Base-by-base conservation (phyloP, 2,329 filamentous ascomycete species). In the Phialemoniopsis sp. region DNA sequence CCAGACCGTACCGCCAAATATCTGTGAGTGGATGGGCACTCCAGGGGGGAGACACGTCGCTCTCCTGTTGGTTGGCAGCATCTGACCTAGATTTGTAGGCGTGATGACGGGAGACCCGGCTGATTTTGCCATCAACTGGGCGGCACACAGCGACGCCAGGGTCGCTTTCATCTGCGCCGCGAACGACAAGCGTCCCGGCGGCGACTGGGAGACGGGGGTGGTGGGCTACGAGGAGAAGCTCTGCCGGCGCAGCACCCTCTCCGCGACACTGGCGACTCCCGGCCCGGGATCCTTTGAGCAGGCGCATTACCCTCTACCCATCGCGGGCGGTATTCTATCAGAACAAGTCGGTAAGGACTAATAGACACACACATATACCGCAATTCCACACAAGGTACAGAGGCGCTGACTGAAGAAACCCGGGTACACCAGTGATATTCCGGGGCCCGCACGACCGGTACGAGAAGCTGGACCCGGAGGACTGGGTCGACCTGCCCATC, bases 401-500 rank as follows among this genome's bases (percentile, higher is more conserved):
- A n/a, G n/a, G n/a, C n/a, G n/a, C n/a, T n/a, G n/a, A n/a, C n/a
- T n/a, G n/a, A n/a, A n/a, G n/a, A n/a, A n/a, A n/a, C n/a, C n/a
- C n/a, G n/a, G n/a, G n/a, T n/a, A n/a, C n/a, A n/a, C n/a, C n/a
- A 73, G 84, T 87, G 13, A 78, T 89, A 13, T 89, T 85, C 55
- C 80, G 85, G 32, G 83, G 84, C 1, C 79, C 82, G 13, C 78
- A 85, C 43, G 77, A 83, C 47, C 70, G 72, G 39, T 87, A 87
- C 53, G 70, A 78, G 46, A 66, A 70, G 39, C 72, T 80, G 45
- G 60, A 66, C 18, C 65, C 72, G 32, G 59, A 68, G 18, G 54
- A 59, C 34, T 85, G 74, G 76, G 63, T 63, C 48, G 68, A 75
- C 34, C 62, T 88, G 21, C 83, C 85, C 9, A 81, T 89, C n/a